Conservation (phyloP, 2,329 filamentous ascomycete genomes). For the Westerdykella sp. region DNA sequence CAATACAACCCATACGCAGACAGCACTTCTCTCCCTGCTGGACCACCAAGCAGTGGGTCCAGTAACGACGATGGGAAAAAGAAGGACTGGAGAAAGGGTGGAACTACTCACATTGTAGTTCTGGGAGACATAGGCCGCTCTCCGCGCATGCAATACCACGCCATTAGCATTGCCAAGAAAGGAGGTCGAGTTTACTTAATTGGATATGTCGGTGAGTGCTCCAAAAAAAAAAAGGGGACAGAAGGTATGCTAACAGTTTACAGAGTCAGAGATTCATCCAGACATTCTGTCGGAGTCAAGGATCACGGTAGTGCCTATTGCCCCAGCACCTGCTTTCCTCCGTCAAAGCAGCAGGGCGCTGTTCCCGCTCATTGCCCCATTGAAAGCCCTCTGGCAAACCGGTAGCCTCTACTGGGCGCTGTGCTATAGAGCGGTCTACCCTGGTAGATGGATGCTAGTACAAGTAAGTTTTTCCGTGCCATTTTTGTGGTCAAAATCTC, state of each 20-base stretch:
- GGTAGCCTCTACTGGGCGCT: slow-evolving; percentile 65
- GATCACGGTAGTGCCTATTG: slow-evolving; percentile 66
- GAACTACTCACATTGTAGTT: slow-evolving; percentile 74
- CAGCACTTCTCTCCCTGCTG: slow-evolving; percentile 18
- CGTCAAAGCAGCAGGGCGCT: slow-evolving; percentile 63
- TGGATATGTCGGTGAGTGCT: slow-evolving; percentile 66
- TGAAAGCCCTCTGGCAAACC: slow-evolving; percentile 82
- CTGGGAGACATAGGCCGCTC: slow-evolving; percentile 93
- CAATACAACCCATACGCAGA: slow-evolving; percentile 43
- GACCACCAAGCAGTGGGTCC: not conserved
- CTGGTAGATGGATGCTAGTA: slow-evolving; percentile 78
- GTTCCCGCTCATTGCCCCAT: slow-evolving; percentile 70
- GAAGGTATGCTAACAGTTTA: not conserved
- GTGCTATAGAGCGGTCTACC: slow-evolving; percentile 62
- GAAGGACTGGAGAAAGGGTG: slow-evolving; percentile 32
- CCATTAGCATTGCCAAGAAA: slow-evolving; percentile 79
- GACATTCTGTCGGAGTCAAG: slow-evolving; percentile 63
- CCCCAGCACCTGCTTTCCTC: slow-evolving; percentile 60
- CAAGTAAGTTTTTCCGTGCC: slow-evolving; percentile 45
- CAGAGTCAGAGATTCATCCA: slow-evolving; percentile 75
- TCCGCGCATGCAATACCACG: slow-evolving; percentile 98
- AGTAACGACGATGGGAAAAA: slow-evolving; percentile 2
- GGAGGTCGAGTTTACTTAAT: slow-evolving; percentile 77
- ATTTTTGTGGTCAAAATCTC: not conserved
- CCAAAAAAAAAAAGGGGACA: not conserved